Percentiles rank a stretch among this genome's conserved stretches.
Conservation (phyloP, 805 yeast species). For the Zygotorulaspora florentina region DNA sequence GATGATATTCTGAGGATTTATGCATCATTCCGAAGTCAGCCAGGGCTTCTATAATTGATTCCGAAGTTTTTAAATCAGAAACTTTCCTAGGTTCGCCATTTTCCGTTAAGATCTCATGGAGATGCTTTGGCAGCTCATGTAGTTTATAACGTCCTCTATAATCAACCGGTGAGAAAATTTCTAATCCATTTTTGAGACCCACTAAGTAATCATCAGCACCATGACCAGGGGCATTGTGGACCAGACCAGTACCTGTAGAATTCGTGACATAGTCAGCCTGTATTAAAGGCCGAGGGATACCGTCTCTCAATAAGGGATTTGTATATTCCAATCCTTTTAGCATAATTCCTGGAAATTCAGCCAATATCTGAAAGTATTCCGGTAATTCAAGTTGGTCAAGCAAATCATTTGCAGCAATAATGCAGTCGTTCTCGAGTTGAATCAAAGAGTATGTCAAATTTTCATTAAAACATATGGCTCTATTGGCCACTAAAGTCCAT, state of each 20-base stretch:
- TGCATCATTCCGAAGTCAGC: constrained; percentile 42
- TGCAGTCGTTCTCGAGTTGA: constrained; percentile 35
- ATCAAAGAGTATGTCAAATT: constrained; percentile 55
- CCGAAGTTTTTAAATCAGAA: constrained; percentile 51
- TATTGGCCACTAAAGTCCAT: constrained; percentile 90
- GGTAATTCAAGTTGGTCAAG: constrained; percentile 35
- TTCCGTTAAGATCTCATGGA: constrained; percentile 11
- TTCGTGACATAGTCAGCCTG: constrained; percentile 80
- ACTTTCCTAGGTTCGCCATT: constrained; percentile 42
- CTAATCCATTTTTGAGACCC: constrained; percentile 54
- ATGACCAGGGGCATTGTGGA: constrained; percentile 97
- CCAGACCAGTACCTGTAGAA: constrained; percentile 88
- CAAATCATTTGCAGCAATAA: constrained; percentile 57
- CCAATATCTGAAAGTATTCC: constrained; percentile 21
- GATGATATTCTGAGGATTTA: constrained; percentile 51
- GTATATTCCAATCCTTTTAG: constrained; percentile 44
- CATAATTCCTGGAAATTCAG: constrained; percentile 39
- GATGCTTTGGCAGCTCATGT: constrained; percentile 38
- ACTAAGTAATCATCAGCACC: constrained; percentile 88
- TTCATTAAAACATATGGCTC: constrained; percentile 71
- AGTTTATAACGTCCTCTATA: constrained; percentile 60
- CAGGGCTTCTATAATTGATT: constrained; percentile 43
- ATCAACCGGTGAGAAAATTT: constrained; percentile 75
- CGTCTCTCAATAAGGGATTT: constrained; percentile 48
- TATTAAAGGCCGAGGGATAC: constrained; percentile 51